phyloP scores from a whole-genome alignment of 768 basidiomycete genomes.

The Boletus vinaceobasis region DNA sequence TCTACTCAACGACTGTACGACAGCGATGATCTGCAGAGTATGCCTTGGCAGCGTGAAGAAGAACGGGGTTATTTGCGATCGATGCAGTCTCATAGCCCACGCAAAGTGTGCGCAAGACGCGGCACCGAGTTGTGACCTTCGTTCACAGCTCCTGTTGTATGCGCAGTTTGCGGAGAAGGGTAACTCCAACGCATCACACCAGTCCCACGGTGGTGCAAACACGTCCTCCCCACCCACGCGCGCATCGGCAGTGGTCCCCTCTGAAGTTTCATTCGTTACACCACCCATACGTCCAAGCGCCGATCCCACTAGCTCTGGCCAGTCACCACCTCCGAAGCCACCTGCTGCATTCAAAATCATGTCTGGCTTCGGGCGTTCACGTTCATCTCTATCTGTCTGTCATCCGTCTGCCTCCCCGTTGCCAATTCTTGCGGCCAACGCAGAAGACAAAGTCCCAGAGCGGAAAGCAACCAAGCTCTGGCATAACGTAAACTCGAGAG shows the following conservation, averaged over 20 bases:
- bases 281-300: constrained; percentile 47
- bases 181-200: constrained; percentile 52
- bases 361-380: constrained; percentile 60
- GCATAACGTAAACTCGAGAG: constrained; percentile 37
- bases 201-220: constrained; percentile 45
- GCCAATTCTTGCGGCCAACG: constrained; percentile 22
- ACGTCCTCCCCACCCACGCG: not conserved
- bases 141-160: constrained; percentile 73
- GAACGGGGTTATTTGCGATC: constrained; percentile 81
- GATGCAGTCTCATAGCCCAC: constrained; percentile 88
- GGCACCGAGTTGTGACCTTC: constrained; percentile 77
- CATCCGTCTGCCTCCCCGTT: constrained; percentile 31
- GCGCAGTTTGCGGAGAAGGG: constrained; percentile 76
- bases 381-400: constrained; percentile 51
- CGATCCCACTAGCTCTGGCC: constrained; percentile 36
- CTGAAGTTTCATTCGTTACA: constrained; percentile 54
- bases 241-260: constrained; percentile 42
- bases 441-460: constrained; percentile 20
- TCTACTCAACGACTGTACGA: constrained; percentile 7
- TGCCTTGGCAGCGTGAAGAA: constrained; percentile 80
- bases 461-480: constrained; percentile 36
- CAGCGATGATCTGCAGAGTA: constrained; percentile 86
- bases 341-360: constrained; percentile 65
- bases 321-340: constrained; percentile 35
- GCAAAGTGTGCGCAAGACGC: constrained; percentile 70